phyloP scores from a whole-genome alignment of 495 filamentous ascomycete species.

The Cetradonia linearis region DNA sequence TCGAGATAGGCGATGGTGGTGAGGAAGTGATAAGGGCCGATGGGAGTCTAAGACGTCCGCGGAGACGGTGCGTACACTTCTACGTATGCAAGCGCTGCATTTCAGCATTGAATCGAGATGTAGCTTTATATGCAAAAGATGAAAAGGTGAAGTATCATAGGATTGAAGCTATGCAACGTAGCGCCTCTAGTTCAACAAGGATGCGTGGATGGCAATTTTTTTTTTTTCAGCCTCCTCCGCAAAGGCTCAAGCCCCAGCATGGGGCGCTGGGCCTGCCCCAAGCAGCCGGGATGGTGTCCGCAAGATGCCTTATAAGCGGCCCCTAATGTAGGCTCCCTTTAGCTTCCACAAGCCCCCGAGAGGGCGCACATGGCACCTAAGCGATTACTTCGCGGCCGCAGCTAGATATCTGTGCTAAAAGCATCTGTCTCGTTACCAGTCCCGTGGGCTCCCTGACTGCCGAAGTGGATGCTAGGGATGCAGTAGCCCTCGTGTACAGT shows the following conservation, averaged over 20 bases:
- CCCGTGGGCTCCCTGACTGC: conserved; percentile 6
- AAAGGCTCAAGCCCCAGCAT: neutral
- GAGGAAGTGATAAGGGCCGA: neutral
- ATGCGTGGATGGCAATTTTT: neutral
- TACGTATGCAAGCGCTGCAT: conserved; percentile 25
- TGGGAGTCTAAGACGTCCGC: conserved; percentile 1
- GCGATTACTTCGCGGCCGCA: conserved; percentile 11
- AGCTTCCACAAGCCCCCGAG: conserved; percentile 5
- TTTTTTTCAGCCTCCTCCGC: conserved; percentile 1
- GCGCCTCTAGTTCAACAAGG: neutral
- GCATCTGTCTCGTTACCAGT: conserved; percentile 12
- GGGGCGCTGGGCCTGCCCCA: neutral
- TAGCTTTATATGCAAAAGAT: neutral
- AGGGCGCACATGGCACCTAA: conserved; percentile 7
- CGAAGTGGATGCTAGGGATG: conserved; percentile 7
- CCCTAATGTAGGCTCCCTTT: conserved; percentile 8
- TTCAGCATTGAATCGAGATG: conserved; percentile 21
- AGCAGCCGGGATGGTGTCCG: conserved; percentile 2
- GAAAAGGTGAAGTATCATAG: neutral
- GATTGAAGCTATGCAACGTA: neutral
- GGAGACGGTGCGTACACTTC: conserved; percentile 21
- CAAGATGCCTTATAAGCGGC: conserved; percentile 1
- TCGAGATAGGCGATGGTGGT: neutral
- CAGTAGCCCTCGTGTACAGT: conserved; percentile 3
- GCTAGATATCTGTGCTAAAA: conserved; percentile 12